Evolutionary conservation across 2,329 filamentous ascomycete species (phyloP), one percentile per base, ranked within the genome.

Genomic region (Diaporthe nobilis): DNA sequence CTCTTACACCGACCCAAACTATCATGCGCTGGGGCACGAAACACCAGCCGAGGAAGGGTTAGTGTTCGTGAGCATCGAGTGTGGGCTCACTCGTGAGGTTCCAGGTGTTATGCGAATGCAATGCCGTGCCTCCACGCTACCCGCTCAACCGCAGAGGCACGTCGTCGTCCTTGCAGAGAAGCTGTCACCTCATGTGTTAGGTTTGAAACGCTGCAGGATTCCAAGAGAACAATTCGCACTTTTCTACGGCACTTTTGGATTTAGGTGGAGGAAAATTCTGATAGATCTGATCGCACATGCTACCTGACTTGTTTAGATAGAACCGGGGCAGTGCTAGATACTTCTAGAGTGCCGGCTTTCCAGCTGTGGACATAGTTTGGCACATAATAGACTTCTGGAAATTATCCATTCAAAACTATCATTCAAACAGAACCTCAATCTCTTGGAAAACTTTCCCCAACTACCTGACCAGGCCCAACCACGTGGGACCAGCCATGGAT

Each of bases 11-110:
- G 25, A 39, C 25, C n/a, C 5, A 51, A 25, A 39, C 31, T 68
- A 10, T 53, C 34, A 49, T 68, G 63, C 58, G n/a, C 31, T 68
- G 44, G 44, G 47, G 22, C 47, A 68, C 63, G 22, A 53, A 68
- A 53, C 34, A 25, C 28, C 47, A 53, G 13, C 3, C 31, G 15
- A 39, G 47, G 9, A 25, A 13, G 47, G 31, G 20, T 39, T 53
- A 9, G 60, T 53, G 34, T 37, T 39, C 3, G 31, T 68, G 47
- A 53, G 31, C 63, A 51, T 9, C 1, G 4, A 42, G 4, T 5
- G 31, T n/a, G 22, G 47, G 31, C 37, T 39, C 13, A 37, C 3
- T 15, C 3, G 25, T 67, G 49, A 15, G 60, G 8, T 25, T 67
- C 39, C 25, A 17, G 61, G 17, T 47, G 20, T 20, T 22, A 42